These are phyloP conservation scores for Bromus sterilis DNA, from an alignment of 176 grass and related monocot genomes.

Conservation along the genomic window DNA sequence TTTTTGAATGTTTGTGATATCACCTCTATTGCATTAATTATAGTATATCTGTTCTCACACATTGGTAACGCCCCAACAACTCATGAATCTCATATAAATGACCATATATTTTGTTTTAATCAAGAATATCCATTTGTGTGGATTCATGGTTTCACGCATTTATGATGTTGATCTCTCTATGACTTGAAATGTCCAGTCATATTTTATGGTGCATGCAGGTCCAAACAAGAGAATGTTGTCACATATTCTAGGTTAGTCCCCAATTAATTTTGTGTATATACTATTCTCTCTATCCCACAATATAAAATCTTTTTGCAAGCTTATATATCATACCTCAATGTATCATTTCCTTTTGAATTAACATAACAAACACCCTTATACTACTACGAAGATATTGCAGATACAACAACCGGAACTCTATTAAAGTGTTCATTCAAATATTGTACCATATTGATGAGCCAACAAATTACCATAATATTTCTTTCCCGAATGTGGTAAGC, in stretches of 20 bases:
- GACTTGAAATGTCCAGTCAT: not conserved
- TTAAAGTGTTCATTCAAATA: too few relatives aligned
- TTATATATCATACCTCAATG: not conserved
- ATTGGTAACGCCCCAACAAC: not conserved
- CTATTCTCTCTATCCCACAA: too few relatives aligned
- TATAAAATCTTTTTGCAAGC: too few relatives aligned
- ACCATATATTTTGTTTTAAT: not conserved
- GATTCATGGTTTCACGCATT: not conserved
- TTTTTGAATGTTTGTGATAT: not conserved
- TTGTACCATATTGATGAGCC: too few relatives aligned
- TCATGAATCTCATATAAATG: not conserved
- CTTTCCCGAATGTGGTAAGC: too few relatives aligned
- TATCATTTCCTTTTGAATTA: not conserved
- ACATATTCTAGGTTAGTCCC: too few relatives aligned
- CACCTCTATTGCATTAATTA: not conserved
- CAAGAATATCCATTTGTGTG: not conserved
- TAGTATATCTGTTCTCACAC: not conserved
- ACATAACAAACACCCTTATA: not conserved
- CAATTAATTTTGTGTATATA: not conserved
- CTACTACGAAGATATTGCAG: not conserved
- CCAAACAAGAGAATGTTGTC: not conserved
- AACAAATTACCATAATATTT: too few relatives aligned
- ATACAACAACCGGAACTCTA: not conserved
- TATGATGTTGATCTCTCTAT: not conserved
- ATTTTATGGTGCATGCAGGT: not conserved